Base-by-base conservation (phyloP, 495 filamentous ascomycete species). In the Neurospora pannonica region DNA sequence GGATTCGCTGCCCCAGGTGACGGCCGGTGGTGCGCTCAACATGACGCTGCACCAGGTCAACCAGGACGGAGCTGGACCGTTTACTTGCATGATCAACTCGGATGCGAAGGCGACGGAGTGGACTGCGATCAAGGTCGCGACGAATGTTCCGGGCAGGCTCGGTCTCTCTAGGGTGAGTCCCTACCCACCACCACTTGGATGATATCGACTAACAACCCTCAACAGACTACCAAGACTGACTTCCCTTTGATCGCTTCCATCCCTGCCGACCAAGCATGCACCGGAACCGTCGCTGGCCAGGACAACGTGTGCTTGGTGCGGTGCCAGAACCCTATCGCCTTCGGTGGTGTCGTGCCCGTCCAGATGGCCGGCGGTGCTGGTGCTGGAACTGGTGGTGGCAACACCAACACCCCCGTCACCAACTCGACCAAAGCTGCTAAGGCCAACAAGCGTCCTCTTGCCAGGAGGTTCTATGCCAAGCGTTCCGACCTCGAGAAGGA, bases 41-140 rank as follows among this genome's bases (percentile, higher is more conserved):
- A 88, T 89, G 87, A 88, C 86, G 3, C 82, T 87, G 6, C 85
- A 86, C 72, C 85, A 87, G 72, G 82, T 87, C n/a, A 87, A 87
- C 76, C 76, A 78, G n/a, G 85, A 87, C 69, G 85, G 85, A 37
- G 84, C 80, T 9, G 84, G 85, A 13, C 85, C 85, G 0, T 87
- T 84, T 73, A 74, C 74, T 7, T 87, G 85, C 79, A 85, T 83
- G 82, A 86, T 89, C 75, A 86, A 86, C 76, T 81, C 79, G 71
- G 83, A 85, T 74, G 85, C 79, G 54, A 86, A 85, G 11, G 87
- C 82, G 0, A 78, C 77, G 34, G 73, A 81, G n/a, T 88, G 84
- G 83, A 74, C 75, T 42, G 75, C 80, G 48, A 81, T 85, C 74
- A 70, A 80, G 9, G 83, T 86, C 17, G 83, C 81, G 3, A 77